phyloP scores from a whole-genome alignment of 1,284 basidiomycete genomes.

The Anthracocystis panici-leucophaei region DNA sequence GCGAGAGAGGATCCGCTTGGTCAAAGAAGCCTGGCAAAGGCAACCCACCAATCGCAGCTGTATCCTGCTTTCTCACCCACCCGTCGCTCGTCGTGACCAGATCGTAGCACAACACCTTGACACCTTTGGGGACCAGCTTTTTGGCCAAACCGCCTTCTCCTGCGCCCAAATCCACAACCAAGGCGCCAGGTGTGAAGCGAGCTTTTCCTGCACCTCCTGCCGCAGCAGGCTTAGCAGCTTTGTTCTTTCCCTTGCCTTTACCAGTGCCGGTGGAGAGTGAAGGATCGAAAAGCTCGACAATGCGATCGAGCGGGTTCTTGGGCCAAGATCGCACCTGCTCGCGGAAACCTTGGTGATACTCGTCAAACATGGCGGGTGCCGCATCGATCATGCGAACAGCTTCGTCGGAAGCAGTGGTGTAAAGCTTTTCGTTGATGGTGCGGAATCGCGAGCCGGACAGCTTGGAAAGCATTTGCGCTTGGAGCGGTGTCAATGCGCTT shows the following conservation, averaged over 20 bases:
- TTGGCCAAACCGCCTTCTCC: slow-evolving; percentile 90
- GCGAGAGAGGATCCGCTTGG: slow-evolving; percentile 22
- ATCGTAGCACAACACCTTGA: slow-evolving; percentile 80
- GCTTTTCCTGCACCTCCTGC: slow-evolving; percentile 11
- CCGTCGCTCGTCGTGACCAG: slow-evolving; percentile 80
- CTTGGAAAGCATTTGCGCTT: slow-evolving; percentile 59
- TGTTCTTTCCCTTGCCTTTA: slow-evolving; percentile 16
- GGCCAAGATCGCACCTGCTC: slow-evolving; percentile 68
- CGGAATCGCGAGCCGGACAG: slow-evolving; percentile 68
- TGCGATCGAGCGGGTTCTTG: slow-evolving; percentile 65
- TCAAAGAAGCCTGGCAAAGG: slow-evolving; percentile 51
- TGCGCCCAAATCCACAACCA: slow-evolving; percentile 94
- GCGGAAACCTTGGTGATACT: slow-evolving; percentile 68
- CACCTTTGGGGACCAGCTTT: slow-evolving; percentile 65
- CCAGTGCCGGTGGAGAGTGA: slow-evolving; percentile 3
- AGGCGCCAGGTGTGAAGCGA: slow-evolving; percentile 72
- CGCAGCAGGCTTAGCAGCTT: background rate
- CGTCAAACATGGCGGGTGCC: slow-evolving; percentile 57
- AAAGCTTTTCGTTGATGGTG: slow-evolving; percentile 69
- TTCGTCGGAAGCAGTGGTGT: slow-evolving; percentile 58
- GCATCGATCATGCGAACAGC: slow-evolving; percentile 60
- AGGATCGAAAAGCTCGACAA: slow-evolving; percentile 51
- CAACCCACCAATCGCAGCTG: slow-evolving; percentile 46
- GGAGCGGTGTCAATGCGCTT: slow-evolving; percentile 45
- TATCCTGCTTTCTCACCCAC: slow-evolving; percentile 70